Conservation (phyloP, 768 basidiomycete species). For the Gymnopilus dilepis region DNA sequence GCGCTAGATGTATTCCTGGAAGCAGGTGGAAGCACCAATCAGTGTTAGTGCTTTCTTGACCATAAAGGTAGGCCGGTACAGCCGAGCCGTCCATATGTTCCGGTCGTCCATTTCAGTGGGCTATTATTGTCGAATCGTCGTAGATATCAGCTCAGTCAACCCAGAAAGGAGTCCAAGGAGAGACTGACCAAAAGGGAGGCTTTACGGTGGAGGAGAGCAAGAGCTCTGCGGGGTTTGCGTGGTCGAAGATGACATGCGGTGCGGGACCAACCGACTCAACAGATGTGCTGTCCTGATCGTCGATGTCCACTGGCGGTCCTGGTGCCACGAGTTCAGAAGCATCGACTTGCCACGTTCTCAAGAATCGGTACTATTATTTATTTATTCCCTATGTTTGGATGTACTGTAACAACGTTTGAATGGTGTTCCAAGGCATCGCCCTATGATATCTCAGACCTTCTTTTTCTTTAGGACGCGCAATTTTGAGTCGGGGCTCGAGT, state of each 20-base stretch:
- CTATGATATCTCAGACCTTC: background rate
- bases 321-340: background rate
- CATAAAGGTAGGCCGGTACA: background rate
- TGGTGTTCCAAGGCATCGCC: background rate
- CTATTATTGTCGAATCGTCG: background rate
- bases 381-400: too few relatives aligned
- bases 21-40: background rate
- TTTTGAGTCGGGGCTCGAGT: background rate
- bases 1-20: background rate
- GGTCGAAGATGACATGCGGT: background rate
- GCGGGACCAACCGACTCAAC: background rate
- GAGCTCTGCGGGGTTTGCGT: constrained; percentile 6
- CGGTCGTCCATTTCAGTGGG: background rate
- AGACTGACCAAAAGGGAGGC: background rate
- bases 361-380: background rate
- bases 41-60: background rate
- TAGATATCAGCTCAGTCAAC: background rate
- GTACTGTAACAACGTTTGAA: too few relatives aligned
- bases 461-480: background rate
- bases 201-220: background rate
- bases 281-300: constrained; percentile 1
- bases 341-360: too few relatives aligned
- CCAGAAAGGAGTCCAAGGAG: background rate
- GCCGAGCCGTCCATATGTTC: background rate
- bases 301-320: too few relatives aligned